Base-by-base conservation (phyloP, 2,329 filamentous ascomycete species). In the Alternaria dauci region DNA sequence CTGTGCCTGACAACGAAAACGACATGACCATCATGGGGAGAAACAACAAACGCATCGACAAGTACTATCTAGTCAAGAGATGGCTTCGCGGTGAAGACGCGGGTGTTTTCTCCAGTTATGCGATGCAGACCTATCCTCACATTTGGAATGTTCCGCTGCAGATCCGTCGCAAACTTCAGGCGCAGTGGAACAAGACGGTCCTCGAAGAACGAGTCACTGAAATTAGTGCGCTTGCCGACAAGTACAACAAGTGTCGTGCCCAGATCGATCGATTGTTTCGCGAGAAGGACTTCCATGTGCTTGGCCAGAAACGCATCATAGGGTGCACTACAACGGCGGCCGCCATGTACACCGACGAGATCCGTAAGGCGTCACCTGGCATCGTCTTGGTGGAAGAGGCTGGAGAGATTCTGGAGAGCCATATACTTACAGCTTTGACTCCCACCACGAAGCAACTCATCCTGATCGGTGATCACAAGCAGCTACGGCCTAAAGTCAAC, bases 391-490 rank as follows among this genome's bases (percentile, higher is more conserved):
- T 91, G 0, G 90, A 93, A 72, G 90, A 93, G 74, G 90, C 89
- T 0, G 90, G 89, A 1, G 90, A 93, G 63, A 90, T 93, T 4
- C 79, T 92, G 0, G 90, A 93, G 72, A 82, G 83, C 2, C 90
- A 92, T 65, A 81, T 90, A 2, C 74, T 92, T 0, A 85, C 89
- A 0, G 85, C 90, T 0, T 68, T 92, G 57, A 80, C 81, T 0
- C 73, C 83, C 0, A 75, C 82, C 0, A 86, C 86, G 0, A 84
- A 90, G 60, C 88, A 92, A 39, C 71, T 92, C 1, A 83, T 92
- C 0, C 74, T 91, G 2, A 92, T 93, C 11, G 91, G 91, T 0
- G 91, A 93, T 55, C 90, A 93, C 71, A 85, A 89, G 56, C 91
- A 93, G 63, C 82, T 93, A 0, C 85, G 89, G 0, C 91, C 90